Percentiles rank a stretch among this genome's conserved stretches.
These are phyloP conservation scores for Globisporangium iwayamae DNA, from an alignment of 352 stramenopile genomes.

Conservation along the genomic window DNA sequence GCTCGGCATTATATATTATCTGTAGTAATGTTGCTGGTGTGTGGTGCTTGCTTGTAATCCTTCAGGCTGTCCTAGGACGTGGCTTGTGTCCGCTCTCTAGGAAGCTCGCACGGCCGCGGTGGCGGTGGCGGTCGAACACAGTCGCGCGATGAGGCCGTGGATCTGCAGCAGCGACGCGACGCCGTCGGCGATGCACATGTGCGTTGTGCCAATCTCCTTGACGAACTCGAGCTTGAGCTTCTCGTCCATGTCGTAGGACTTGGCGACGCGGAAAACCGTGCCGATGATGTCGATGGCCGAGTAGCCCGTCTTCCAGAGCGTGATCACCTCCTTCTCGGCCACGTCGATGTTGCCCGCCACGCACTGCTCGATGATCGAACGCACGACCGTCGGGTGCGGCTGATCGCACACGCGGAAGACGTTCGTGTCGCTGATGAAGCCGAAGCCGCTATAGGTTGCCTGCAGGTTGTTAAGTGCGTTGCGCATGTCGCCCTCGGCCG, in stretches of 20 bases:
- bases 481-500: slow-evolving; percentile 98
- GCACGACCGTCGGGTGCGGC: slow-evolving; percentile 90
- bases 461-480: slow-evolving; percentile 99
- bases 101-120: slow-evolving; percentile 17
- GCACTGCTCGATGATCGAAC: slow-evolving; percentile 64
- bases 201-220: slow-evolving; percentile 85
- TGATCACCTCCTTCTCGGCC: slow-evolving; percentile 73
- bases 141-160: slow-evolving; percentile 87
- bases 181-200: slow-evolving; percentile 95
- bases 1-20: slow-evolving; percentile 14
- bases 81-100: slow-evolving; percentile 12
- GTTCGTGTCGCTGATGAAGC: slow-evolving; percentile 93
- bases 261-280: slow-evolving; percentile 96
- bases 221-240: slow-evolving; percentile 88
- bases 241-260: slow-evolving; percentile 82
- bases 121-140: slow-evolving; percentile 51
- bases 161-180: slow-evolving; percentile 93
- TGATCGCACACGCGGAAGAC: slow-evolving; percentile 96
- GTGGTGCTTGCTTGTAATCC: too few relatives aligned
- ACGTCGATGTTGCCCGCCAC: slow-evolving; percentile 79
- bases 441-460: slow-evolving; percentile 94
- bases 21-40: slow-evolving; percentile 3
- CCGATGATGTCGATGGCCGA: slow-evolving; percentile 96
- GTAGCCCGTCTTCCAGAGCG: slow-evolving; percentile 90
- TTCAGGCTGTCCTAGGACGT: too few relatives aligned